Evolutionary conservation across 2,329 filamentous ascomycete species (phyloP).

Genomic region (Mycosphaerelloides madeirae): DNA sequence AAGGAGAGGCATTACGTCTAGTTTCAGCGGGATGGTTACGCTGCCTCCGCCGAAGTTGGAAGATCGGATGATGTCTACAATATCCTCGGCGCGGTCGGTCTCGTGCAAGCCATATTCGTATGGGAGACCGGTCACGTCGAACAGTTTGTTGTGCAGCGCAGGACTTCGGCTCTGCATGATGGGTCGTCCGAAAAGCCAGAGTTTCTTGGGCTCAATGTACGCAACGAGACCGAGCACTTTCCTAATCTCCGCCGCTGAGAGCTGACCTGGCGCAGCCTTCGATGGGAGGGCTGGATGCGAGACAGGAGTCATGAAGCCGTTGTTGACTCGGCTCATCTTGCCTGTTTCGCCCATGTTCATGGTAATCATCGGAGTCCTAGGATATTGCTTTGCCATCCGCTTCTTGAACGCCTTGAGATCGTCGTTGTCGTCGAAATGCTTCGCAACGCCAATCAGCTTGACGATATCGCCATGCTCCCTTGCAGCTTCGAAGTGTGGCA

Average conservation of each 20-base stretch:
- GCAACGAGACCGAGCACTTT: conserved; percentile 73
- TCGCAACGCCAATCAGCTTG: conserved; percentile 84
- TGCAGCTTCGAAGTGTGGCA: conserved; percentile 82
- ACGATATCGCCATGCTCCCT: conserved; percentile 87
- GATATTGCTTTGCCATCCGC: conserved; percentile 66
- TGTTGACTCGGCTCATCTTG: conserved; percentile 84
- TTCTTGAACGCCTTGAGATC: conserved; percentile 75
- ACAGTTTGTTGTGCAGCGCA: conserved; percentile 82
- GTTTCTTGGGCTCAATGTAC: conserved; percentile 67
- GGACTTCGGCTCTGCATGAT: conserved; percentile 80
- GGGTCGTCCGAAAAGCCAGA: conserved; percentile 84
- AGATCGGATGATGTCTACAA: conserved; percentile 62
- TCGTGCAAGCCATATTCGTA: conserved; percentile 76
- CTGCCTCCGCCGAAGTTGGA: conserved; percentile 85
- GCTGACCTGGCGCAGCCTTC: conserved; percentile 88
- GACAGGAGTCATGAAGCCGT: conserved; percentile 90
- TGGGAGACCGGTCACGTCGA: conserved; percentile 70
- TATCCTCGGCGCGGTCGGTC: conserved; percentile 59
- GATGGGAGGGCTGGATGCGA: conserved; percentile 84
- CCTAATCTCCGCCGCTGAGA: conserved; percentile 85
- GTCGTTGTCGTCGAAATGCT: conserved; percentile 76
- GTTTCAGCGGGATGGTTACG: conserved; percentile 91
- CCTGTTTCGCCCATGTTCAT: conserved; percentile 91
- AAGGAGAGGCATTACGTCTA: conserved; percentile 76
- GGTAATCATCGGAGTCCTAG: conserved; percentile 74